Conservation (phyloP, 1,284 basidiomycete genomes). For the Ustilago shanxiensis region DNA sequence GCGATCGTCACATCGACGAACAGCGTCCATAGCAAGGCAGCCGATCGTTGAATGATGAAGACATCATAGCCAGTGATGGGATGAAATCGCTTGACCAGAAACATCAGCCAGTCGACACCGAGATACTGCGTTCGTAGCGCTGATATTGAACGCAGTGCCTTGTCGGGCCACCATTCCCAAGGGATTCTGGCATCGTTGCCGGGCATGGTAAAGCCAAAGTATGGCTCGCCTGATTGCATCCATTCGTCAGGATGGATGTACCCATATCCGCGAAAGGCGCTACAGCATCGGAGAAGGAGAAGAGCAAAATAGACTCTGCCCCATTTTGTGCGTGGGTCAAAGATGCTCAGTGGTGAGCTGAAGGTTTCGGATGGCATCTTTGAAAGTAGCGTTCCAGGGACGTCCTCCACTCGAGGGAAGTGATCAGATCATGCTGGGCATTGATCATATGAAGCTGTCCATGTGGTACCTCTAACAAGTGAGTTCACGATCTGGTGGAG, state of each 20-base stretch:
- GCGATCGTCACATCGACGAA: slow-evolving; percentile 18
- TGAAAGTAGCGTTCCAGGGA: no score
- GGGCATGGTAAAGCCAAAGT: slow-evolving; percentile 16
- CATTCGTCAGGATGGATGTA: slow-evolving; percentile 70
- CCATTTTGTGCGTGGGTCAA: slow-evolving; percentile 21
- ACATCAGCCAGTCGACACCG: neutral
- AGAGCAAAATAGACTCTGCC: slow-evolving; percentile 47
- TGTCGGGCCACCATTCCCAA: slow-evolving; percentile 43
- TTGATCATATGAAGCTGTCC: neutral
- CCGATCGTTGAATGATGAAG: slow-evolving; percentile 23
- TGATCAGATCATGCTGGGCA: neutral
- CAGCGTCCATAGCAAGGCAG: slow-evolving; percentile 22
- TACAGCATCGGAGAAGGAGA: slow-evolving; percentile 52
- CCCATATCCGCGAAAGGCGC: slow-evolving; percentile 60
- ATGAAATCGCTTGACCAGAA: neutral
- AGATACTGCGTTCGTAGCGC: slow-evolving; percentile 18
- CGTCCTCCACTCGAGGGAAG: neutral
- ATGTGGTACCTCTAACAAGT: neutral
- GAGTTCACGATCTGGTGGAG: neutral
- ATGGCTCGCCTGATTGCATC: slow-evolving; percentile 69
- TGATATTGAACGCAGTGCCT: slow-evolving; percentile 28
- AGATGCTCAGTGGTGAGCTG: slow-evolving; percentile 8
- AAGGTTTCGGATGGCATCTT: neutral
- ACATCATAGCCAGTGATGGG: slow-evolving; percentile 7
- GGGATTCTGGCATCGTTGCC: slow-evolving; percentile 7